Base-by-base conservation (phyloP, 2,329 filamentous ascomycete species). In the Fusarium miscanthi region DNA sequence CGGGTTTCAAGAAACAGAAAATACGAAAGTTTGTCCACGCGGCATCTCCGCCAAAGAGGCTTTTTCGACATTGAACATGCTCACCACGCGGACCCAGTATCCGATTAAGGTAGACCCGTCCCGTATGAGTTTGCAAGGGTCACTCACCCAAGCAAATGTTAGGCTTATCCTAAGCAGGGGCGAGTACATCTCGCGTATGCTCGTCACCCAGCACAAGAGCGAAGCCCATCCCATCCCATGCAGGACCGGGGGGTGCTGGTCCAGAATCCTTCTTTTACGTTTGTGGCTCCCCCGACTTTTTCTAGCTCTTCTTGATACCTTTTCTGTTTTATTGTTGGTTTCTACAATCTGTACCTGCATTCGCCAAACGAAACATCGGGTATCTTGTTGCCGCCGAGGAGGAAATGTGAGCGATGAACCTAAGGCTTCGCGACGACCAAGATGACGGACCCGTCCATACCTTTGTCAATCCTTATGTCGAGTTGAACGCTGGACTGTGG, bases 401-500 rank as follows among this genome's bases (percentile, higher is more conserved):
- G 48, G 57, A 74, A 59, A 74, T 74, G 71, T 74, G 46, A 61
- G 71, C 59, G 48, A 78, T 78, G 76, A 67, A 62, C 59, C 56
- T 73, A 38, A 66, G 56, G 43, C 67, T 73, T 67, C 76, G 78
- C 52, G 70, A 74, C 66, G 53, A 79, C 59, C 68, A 74, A 33
- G 72, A 74, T 46, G 72, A 54, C 33, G 65, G 19, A 40, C 63
- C 65, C 23, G 76, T 79, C 56, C 76, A 78, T 52, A 13, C 43
- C 21, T 80, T 78, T 52, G 67, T 81, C 43, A 72, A 76, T 41
- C 79, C 79, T 3, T 80, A 69, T 25, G 58, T 53, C 17, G 78
- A 81, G 68, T 46, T 82, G 42, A 82, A 81, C 51, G 74, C 67
- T 19, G 80, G 80, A 5, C 53, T 82, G 19, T 82, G 81, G 81